A percentile compares a stretch with the other conserved stretches of the same genome.
Evolutionary conservation across 495 filamentous ascomycete genomes (phyloP).

Genomic region (Xylaria sp.): DNA sequence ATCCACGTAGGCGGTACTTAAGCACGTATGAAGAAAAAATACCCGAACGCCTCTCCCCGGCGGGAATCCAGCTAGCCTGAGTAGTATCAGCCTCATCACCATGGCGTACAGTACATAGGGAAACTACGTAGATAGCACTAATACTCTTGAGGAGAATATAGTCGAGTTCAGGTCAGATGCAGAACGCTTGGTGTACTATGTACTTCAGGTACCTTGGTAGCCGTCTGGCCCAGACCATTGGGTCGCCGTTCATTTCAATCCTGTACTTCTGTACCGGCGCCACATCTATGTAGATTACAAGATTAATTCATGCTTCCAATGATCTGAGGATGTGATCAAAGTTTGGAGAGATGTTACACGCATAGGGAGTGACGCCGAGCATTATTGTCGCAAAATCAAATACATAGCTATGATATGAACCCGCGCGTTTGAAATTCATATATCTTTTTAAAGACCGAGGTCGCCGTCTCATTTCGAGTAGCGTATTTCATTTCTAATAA

Average conservation of each 20-base stretch:
- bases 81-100: conserved; percentile 6
- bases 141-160: neutral
- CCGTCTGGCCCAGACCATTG: neutral
- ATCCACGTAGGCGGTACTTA: neutral
- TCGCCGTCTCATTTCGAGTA: neutral
- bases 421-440: neutral
- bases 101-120: neutral
- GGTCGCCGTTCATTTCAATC: neutral
- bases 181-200: neutral
- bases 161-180: neutral
- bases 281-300: neutral
- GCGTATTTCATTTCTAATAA: neutral
- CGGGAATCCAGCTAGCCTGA: neutral
- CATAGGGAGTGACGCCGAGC: neutral
- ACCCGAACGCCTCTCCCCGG: neutral
- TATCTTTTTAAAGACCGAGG: no score
- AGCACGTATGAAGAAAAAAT: neutral
- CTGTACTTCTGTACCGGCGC: neutral
- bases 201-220: neutral
- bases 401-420: neutral
- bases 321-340: neutral
- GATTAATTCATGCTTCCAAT: neutral
- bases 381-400: neutral
- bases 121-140: neutral
- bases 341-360: neutral